Conservation (phyloP, 2,329 filamentous ascomycete genomes). For the Cercospora sp. region DNA sequence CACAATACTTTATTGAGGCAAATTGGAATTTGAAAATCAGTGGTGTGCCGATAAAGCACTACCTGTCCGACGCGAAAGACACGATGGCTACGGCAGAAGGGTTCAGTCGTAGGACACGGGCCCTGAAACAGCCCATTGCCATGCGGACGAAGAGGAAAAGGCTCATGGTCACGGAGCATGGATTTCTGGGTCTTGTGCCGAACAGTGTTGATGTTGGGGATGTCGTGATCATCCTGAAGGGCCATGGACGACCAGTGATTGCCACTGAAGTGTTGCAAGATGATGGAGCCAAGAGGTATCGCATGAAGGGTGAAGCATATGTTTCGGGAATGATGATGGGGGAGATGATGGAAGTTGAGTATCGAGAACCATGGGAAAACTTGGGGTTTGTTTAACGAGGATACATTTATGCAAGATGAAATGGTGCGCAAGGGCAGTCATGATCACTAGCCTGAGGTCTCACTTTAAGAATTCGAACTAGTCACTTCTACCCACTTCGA, state of each 20-base stretch:
- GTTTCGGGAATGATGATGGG: not conserved
- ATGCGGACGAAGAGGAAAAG: not conserved
- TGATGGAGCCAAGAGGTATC: not conserved
- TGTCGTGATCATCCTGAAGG: not conserved
- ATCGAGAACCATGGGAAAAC: not conserved
- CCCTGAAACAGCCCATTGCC: not conserved
- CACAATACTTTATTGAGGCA: not conserved
- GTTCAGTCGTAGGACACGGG: not conserved
- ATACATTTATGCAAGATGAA: too few relatives aligned
- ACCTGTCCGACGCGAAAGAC: not conserved
- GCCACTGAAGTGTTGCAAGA: not conserved
- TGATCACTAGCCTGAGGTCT: too few relatives aligned
- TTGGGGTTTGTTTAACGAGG: not conserved
- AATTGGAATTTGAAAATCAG: not conserved
- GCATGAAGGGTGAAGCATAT: not conserved
- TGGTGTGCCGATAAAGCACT: not conserved
- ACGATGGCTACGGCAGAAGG: fast-evolving
- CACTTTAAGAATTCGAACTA: too few relatives aligned
- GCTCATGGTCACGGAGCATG: not conserved
- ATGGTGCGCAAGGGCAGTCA: too few relatives aligned
- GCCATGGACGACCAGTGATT: not conserved
- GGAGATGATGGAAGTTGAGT: not conserved
- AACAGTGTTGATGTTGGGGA: not conserved
- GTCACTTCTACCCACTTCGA: too few relatives aligned
- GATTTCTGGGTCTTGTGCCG: not conserved